phyloP scores from a whole-genome alignment of 2,329 filamentous ascomycete genomes.

The Aspergillus sp. region DNA sequence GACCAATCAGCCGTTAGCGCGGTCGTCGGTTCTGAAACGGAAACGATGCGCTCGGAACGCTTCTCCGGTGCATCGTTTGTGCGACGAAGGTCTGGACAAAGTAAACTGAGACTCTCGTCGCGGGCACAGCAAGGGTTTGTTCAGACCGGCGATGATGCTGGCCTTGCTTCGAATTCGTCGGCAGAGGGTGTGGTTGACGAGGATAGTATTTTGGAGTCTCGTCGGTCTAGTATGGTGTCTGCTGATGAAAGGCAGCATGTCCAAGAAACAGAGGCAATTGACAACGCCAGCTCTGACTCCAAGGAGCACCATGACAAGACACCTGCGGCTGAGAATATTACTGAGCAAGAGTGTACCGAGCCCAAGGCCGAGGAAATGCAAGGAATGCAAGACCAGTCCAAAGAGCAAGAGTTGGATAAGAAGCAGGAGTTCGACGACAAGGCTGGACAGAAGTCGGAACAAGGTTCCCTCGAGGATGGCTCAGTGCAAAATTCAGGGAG shows the following conservation, averaged over 20 bases:
- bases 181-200: conserved; percentile 20
- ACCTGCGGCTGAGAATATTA: no score
- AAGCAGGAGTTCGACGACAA: no score
- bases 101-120: conserved; percentile 8
- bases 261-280: neutral
- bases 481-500: neutral
- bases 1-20: conserved; percentile 63
- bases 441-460: neutral
- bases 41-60: conserved; percentile 22
- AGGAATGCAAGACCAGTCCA: no score
- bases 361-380: no score
- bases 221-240: conserved; percentile 8
- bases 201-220: conserved; percentile 11
- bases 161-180: conserved; percentile 15
- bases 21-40: conserved; percentile 30
- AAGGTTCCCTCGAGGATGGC: neutral
- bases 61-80: conserved; percentile 22
- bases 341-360: no score
- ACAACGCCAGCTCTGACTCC: neutral
- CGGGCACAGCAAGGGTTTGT: conserved; percentile 33
- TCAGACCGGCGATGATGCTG: conserved; percentile 8
- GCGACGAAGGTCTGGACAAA: conserved; percentile 19
- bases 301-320: neutral
- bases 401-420: no score
- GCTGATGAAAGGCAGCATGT: neutral